Percentiles rank a stretch among this genome's conserved stretches.
Conservation (phyloP, 1,284 basidiomycete genomes). For the Abortiporus biennis region DNA sequence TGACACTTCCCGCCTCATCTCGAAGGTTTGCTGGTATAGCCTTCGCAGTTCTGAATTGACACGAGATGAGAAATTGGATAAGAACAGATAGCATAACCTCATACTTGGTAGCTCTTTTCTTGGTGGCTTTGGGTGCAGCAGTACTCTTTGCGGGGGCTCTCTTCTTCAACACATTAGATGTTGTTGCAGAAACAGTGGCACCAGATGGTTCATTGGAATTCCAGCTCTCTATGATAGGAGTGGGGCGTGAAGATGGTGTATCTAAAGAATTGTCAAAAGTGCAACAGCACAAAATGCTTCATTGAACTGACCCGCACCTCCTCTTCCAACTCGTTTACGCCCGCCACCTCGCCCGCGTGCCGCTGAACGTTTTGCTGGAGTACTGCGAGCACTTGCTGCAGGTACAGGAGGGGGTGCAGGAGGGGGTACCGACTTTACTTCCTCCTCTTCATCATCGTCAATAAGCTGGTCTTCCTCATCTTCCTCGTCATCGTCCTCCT, state of each 20-base stretch:
- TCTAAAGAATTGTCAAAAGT: too few species aligned
- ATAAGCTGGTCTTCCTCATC: conserved; percentile 71
- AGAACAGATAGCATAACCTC: background rate
- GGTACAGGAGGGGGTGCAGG: conserved; percentile 18
- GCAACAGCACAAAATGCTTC: too few species aligned
- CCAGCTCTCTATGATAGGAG: background rate
- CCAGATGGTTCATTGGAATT: background rate
- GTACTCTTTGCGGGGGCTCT: background rate
- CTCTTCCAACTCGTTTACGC: conserved; percentile 16
- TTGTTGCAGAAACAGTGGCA: background rate
- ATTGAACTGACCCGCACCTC: too few species aligned
- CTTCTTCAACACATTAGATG: background rate
- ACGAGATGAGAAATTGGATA: background rate
- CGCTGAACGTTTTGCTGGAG: conserved; percentile 16
- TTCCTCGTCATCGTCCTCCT: conserved; percentile 47
- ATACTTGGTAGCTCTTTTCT: background rate
- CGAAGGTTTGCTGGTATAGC: conserved; percentile 15
- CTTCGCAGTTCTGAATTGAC: conserved; percentile 3
- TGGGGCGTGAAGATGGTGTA: too few species aligned
- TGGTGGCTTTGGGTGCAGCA: background rate
- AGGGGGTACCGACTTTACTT: conserved; percentile 19
- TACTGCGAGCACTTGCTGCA: conserved; percentile 9
- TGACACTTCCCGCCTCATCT: conserved; percentile 33
- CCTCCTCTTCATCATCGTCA: conserved; percentile 57
- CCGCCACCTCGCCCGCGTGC: conserved; percentile 10